These are phyloP conservation scores for Arabis hirsuta DNA, from an alignment of 345 rosid species.

Conservation along the genomic window DNA sequence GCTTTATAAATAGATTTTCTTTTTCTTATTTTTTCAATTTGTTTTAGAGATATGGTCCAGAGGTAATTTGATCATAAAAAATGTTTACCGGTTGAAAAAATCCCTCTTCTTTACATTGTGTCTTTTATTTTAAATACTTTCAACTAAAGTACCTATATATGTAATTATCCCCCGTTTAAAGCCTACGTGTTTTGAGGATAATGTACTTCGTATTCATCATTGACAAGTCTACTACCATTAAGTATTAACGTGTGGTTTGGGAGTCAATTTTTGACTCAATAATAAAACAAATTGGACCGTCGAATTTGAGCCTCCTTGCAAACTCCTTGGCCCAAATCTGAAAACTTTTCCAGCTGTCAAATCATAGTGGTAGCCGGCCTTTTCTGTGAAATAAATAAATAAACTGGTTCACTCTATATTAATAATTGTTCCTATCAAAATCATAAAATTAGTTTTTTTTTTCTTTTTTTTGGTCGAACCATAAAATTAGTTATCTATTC, in stretches of 20 bases:
- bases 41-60: no score
- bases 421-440: not conserved
- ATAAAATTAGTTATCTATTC: not conserved
- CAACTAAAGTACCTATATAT: no score
- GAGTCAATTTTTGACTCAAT: slow-evolving; percentile 9
- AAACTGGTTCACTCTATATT: not conserved
- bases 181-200: not conserved
- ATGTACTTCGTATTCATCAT: not conserved
- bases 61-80: no score
- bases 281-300: slow-evolving; percentile 9
- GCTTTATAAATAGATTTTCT: no score
- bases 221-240: not conserved
- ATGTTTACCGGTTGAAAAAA: no score
- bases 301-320: not conserved
- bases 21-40: no score
- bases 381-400: not conserved
- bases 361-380: slow-evolving; percentile 5
- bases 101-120: no score
- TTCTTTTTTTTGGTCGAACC: no score
- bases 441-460: not conserved
- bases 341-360: slow-evolving; percentile 12
- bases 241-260: not conserved
- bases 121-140: no score
- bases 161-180: no score
- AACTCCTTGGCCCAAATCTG: slow-evolving; percentile 19